Evolutionary conservation across 768 basidiomycete species (phyloP), one percentile per base, ranked within the genome.

Genomic region (Leccinum arenicola): DNA sequence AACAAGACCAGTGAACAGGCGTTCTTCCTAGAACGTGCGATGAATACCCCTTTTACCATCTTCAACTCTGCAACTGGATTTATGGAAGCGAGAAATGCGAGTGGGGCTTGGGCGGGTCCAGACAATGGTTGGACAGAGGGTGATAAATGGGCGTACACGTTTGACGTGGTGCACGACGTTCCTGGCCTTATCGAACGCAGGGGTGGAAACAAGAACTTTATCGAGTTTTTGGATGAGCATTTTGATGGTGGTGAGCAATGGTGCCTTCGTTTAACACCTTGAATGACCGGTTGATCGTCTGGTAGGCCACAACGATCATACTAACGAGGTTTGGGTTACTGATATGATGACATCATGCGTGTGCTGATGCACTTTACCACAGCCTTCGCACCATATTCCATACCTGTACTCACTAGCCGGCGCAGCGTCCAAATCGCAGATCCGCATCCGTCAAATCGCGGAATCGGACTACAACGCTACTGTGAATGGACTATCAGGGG

Each of bases 331-430:
- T 2, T 9, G 9, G 7, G 29, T 8, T 15, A 14, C 0, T 15
- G 25, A 19, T 33, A 12, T 25, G 6, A 50, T 4, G 17, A 1
- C 52, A n/a, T 6, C 14, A 7, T 5, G 17, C 15, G 31, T 53
- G 31, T 53, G 31, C 57, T 70, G 40, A 71, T 12, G 6, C n/a
- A 25, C 15, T 29, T 23, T 43, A 48, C 27, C 10, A 23, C 58
- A 90, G 87, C 91, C 92, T 0, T 91, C 89, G 0, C 92, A 93
- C 61, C 91, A 93, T 68, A 91, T 93, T 47, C 91, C 91, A 0
- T 93, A 93, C 68, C 77, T 93, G 38, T 93, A 93, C 65, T 76
- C 87, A 0, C 74, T 91, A 1, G 87, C 88, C 0, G 87, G 84
- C 2, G 85, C 87, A 0, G 84, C 91, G 1, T 84, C 81, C 35